Evolutionary conservation across 768 basidiomycete genomes (phyloP).

Genomic region (Leucocoprinus leucothites): DNA sequence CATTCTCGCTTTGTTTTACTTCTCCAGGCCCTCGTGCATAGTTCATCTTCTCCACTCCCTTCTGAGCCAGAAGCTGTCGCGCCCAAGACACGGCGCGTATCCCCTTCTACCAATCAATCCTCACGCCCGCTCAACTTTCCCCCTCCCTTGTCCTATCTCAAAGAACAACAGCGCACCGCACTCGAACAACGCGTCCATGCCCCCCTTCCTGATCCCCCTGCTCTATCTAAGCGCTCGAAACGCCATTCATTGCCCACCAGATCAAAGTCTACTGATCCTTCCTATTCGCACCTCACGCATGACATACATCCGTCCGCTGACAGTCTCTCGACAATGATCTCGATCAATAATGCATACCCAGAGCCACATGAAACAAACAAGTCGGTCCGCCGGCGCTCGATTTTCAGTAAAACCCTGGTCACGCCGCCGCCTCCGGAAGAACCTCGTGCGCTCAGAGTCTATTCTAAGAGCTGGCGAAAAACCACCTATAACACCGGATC

Average conservation of each 20-base stretch:
- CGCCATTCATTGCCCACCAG: constrained; percentile 18
- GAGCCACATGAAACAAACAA: constrained; percentile 13
- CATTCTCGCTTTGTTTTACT: constrained; percentile 77
- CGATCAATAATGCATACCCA: constrained; percentile 9
- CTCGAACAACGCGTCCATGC: constrained; percentile 9
- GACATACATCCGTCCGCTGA: constrained; percentile 23
- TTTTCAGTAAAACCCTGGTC: constrained; percentile 15
- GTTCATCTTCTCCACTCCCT: constrained; percentile 45
- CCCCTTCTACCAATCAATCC: constrained; percentile 22
- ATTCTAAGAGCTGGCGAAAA: constrained; percentile 26
- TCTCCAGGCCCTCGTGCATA: constrained; percentile 69
- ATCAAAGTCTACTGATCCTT: constrained; percentile 1
- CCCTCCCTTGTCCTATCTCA: constrained; percentile 58
- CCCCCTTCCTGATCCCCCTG: constrained; percentile 10
- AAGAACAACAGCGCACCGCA: constrained; percentile 9
- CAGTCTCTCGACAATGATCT: constrained; percentile 21
- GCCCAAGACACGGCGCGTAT: constrained; percentile 21
- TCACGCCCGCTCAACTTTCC: constrained; percentile 69
- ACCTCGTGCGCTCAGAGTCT: constrained; percentile 26
- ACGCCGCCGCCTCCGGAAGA: constrained; percentile 30
- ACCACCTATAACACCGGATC: constrained; percentile 16
- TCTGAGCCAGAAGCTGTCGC: constrained; percentile 41
- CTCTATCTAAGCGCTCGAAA: constrained; percentile 17
- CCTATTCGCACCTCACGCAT: constrained; percentile 3
- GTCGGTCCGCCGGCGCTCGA: constrained; percentile 24